These are phyloP conservation scores for Talaromyces trachyspermus DNA, from an alignment of 495 filamentous ascomycete species.

Conservation along the genomic window DNA sequence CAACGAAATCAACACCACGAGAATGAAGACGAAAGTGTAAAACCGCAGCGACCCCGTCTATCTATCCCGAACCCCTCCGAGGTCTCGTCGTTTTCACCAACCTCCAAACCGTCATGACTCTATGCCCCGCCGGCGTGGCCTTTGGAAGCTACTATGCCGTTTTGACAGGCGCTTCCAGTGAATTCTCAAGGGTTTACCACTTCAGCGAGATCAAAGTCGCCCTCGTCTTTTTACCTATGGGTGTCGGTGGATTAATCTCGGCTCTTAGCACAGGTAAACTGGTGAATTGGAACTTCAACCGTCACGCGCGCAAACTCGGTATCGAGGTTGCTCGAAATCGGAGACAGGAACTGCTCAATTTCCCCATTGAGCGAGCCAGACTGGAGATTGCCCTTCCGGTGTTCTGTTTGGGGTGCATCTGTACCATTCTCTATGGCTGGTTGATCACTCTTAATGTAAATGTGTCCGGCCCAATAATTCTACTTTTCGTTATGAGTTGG, in stretches of 20 bases:
- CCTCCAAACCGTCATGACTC: constrained; percentile 52
- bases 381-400: constrained; percentile 30
- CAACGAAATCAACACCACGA: no score
- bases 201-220: constrained; percentile 35
- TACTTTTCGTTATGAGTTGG: constrained; percentile 29
- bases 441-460: constrained; percentile 26
- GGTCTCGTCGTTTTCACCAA: no score
- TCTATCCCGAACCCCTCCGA: no score
- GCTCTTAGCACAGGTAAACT: constrained; percentile 28
- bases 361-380: constrained; percentile 38
- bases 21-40: no score
- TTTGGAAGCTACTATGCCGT: constrained; percentile 52
- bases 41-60: no score
- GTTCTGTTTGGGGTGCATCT: constrained; percentile 19
- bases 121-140: constrained; percentile 47
- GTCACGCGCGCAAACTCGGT: constrained; percentile 26
- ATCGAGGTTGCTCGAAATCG: constrained; percentile 27
- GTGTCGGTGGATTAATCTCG: constrained; percentile 26
- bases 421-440: constrained; percentile 45
- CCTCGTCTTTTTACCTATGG: constrained; percentile 39
- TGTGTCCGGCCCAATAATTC: constrained; percentile 26
- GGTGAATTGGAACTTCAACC: constrained; percentile 39
- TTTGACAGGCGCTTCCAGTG: constrained; percentile 39
- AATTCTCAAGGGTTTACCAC: constrained; percentile 49
- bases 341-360: constrained; percentile 32